Base-by-base conservation (phyloP, 164 flowering plant genomes). In the Chimonanthus praecox region DNA sequence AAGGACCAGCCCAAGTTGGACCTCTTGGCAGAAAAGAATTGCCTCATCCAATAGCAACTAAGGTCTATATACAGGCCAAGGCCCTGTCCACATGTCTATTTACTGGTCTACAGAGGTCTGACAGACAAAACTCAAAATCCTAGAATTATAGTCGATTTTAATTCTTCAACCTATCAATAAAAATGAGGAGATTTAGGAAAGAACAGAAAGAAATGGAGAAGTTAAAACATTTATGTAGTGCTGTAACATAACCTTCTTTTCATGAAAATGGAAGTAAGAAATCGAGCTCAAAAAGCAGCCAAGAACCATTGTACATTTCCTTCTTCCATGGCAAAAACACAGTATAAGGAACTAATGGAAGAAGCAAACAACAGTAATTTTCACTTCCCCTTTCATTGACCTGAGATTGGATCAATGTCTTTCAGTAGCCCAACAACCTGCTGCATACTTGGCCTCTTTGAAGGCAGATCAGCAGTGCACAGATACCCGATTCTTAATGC, bases 361-460 rank as follows among this genome's bases (percentile, higher is more conserved):
- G 3, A 61, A 68, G 61, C 48, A 51, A 43, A 67, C 60, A 49
- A 11, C 49, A 21, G 68, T 46, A 71, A 49, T 11, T 11, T 48
- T n/a, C 10, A 64, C 45, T 63, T 20, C 70, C 61, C 33, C 33
- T 47, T 58, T 78, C 78, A 83, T 48, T 74, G 64, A 62, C 68
- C 46, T 68, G 48, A 43, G 66, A 76, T 77, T 63, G 90, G 94
- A 70, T 90, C 92, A 54, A 92, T 84, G 69, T 92, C 98, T 76
- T 93, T 93, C 60, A 93, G 86, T 51, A 93, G 89, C 47, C 98
- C 98, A 58, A 93, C 98, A 33, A 93, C 82, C 77, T 93, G 98
- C 51, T 93, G 98, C 98, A 93, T 93, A 72, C 85, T 86, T 58
- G 98, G 98, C 62, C 98, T 79, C 82, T 91, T 93, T 1, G 83